phyloP scores from a whole-genome alignment of 176 grass and related monocot genomes.

The Pontederia paniculata region DNA sequence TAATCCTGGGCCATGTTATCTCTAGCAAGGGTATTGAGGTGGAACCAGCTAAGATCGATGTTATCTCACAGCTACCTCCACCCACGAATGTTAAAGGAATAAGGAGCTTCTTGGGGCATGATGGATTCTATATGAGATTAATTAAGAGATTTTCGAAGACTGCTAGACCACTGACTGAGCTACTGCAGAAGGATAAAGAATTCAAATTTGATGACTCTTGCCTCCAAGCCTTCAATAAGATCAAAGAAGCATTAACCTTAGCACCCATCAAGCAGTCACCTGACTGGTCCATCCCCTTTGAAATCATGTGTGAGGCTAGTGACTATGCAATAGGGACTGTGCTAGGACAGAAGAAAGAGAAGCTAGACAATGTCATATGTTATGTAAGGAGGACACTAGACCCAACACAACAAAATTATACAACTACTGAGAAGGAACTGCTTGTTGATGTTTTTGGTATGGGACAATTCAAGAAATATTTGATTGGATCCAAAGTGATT shows the following conservation, averaged over 20 bases:
- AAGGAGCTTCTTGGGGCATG: not conserved
- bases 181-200: not conserved
- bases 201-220: not conserved
- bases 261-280: not conserved
- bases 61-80: too few species aligned
- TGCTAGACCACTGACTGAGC: not conserved
- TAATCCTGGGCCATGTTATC: too few species aligned
- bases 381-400: not conserved
- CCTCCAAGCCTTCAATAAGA: not conserved
- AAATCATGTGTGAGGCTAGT: not conserved
- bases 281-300: not conserved
- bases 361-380: not conserved
- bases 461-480: too few species aligned
- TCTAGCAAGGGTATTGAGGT: too few species aligned
- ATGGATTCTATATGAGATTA: not conserved
- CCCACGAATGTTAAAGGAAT: too few species aligned
- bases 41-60: too few species aligned
- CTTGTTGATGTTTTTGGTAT: too few species aligned
- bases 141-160: not conserved
- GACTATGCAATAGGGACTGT: not conserved
- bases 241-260: not conserved
- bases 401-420: too few species aligned
- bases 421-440: too few species aligned
- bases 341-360: not conserved
- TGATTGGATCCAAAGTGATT: too few species aligned